Evolutionary conservation across 257 asterid species (phyloP).

Genomic region (Parsonsia alboflavescens): DNA sequence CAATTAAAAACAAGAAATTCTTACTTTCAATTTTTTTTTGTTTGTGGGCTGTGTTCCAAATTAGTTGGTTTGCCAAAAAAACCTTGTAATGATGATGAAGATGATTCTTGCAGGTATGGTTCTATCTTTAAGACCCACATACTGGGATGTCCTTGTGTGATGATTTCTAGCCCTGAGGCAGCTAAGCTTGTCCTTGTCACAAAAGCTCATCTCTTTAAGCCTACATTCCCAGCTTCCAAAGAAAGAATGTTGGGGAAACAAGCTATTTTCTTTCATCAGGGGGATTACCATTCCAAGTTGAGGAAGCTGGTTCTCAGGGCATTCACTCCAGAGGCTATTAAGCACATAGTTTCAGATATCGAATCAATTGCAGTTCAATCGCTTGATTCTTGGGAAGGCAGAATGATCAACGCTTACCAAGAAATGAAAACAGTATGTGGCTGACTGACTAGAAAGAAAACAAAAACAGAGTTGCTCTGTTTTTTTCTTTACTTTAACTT

Average conservation of each 20-base stretch:
- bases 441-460: neutral
- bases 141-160: constrained; percentile 42
- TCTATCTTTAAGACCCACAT: constrained; percentile 44
- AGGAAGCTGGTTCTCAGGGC: constrained; percentile 35
- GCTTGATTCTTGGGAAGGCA: constrained; percentile 29
- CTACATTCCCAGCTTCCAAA: constrained; percentile 44
- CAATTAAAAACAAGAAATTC: neutral
- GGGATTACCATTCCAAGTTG: constrained; percentile 34
- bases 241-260: constrained; percentile 42
- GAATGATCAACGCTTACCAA: constrained; percentile 30
- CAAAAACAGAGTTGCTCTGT: constrained; percentile 22
- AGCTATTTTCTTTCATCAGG: constrained; percentile 43
- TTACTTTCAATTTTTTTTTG: neutral
- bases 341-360: constrained; percentile 19
- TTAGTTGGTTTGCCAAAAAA: too few relatives aligned
- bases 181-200: constrained; percentile 38
- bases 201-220: constrained; percentile 35
- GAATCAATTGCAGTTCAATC: constrained; percentile 21
- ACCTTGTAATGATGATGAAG: too few relatives aligned
- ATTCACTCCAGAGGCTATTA: constrained; percentile 34
- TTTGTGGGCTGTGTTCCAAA: neutral
- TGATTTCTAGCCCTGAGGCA: constrained; percentile 40
- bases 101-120: constrained; percentile 24
- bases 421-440: constrained; percentile 41
- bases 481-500: neutral